A percentile compares a stretch with the other conserved stretches of the same genome.
Conservation (phyloP, 2,329 filamentous ascomycete genomes). For the Ascochyta lentis region DNA sequence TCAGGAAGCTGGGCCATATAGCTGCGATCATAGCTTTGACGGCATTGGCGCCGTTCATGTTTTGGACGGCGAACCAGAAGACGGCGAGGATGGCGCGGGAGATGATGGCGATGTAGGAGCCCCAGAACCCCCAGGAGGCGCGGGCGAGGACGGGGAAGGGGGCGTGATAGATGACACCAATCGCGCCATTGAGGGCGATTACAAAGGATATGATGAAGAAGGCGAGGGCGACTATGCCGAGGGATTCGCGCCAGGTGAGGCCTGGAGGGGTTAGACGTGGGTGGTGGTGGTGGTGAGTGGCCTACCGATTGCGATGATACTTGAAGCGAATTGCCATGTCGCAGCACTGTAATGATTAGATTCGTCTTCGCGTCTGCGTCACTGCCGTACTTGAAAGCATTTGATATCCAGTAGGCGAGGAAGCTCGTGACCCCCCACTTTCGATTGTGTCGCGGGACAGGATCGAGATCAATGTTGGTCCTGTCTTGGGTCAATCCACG, state of each 20-base stretch:
- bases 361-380: too few relatives aligned
- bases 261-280: constrained; percentile 39
- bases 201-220: constrained; percentile 64
- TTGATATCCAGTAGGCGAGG: constrained; percentile 60
- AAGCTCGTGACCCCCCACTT: constrained; percentile 57
- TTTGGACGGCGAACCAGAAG: constrained; percentile 72
- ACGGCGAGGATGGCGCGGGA: constrained; percentile 62
- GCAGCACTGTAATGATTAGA: constrained; percentile 42
- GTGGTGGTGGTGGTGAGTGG: background rate
- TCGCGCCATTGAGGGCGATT: constrained; percentile 66
- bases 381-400: constrained; percentile 55
- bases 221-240: constrained; percentile 59
- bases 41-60: constrained; percentile 66
- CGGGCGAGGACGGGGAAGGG: constrained; percentile 64
- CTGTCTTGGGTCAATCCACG: constrained; percentile 18
- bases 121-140: constrained; percentile 65
- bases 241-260: constrained; percentile 62
- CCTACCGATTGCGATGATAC: constrained; percentile 48
- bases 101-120: constrained; percentile 62
- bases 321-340: constrained; percentile 60
- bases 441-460: constrained; percentile 51
- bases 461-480: constrained; percentile 60
- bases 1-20: constrained; percentile 65
- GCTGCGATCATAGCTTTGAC: constrained; percentile 60
- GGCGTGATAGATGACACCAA: constrained; percentile 55